Base-by-base conservation (phyloP, 2,329 filamentous ascomycete species). In the Pseudogymnoascus sp. region DNA sequence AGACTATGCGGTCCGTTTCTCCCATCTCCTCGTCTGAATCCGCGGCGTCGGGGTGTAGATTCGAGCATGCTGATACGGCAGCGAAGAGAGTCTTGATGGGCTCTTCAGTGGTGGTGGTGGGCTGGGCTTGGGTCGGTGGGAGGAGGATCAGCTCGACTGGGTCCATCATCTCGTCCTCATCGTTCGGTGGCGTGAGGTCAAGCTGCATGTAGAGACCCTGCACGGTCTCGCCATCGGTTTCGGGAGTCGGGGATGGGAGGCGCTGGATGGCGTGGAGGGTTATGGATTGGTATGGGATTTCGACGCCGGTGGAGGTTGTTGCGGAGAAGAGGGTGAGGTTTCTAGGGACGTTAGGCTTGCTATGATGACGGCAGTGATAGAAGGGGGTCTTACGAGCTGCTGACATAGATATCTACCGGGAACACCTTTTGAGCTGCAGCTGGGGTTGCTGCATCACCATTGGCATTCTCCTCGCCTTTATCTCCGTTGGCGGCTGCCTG, bases 221-320 rank as follows among this genome's bases (percentile, higher is more conserved):
- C 8, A 73, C 65, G 18, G 74, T 72, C 11, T 69, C 64, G 40
- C 76, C 73, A 4, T 60, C 59, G 10, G 16, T 16, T 2, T 42
- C 33, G 18, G 59, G 33, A 18, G 77, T 74, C 28, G 76, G 71
- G 50, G 76, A 73, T 37, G 69, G 66, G n/a, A 74, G 65, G 63
- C 84, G 83, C 74, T 90, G 87, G 69, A 89, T 83, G 0, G 88
- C 90, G 72, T 92, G 89, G 14, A 92, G 85, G 21, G 86, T 86
- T 72, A 93, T 89, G 65, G 84, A 78, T 2, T 86, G 88, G 74
- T 92, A 93, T 0, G 88, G 84, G 67, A 92, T 88, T 42, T 84
- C 80, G 50, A 91, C 75, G 66, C 89, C 90, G 16, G 77, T 80
- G 37, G 79, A 77, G 11, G 79, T 80, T 3, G 80, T 73, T 11